Evolutionary conservation across 805 yeast genomes (phyloP), one percentile per base, ranked within the genome.

Genomic region (Crinitomyces ghanaensis): DNA sequence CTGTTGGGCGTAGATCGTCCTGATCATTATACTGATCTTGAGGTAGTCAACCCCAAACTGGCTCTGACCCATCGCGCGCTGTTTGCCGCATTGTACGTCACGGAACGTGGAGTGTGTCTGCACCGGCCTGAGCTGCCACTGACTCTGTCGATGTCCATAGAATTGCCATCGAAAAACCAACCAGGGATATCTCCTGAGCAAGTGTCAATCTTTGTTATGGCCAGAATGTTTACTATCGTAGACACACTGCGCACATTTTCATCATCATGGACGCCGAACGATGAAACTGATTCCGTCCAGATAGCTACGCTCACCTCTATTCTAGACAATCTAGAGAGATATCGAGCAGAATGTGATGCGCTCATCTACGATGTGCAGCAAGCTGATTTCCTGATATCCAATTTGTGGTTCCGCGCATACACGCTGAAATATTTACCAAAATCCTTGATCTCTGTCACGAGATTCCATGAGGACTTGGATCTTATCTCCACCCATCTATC

Each of bases 301-400:
- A 9, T 21, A 21, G 11, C 9, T 9, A 21, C 9, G 9, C 9
- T 21, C 9, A 9, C n/a, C n/a, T 21, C 24, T 21, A 9, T 9
- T 21, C 30, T 32, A 5, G 7, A 5, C 16, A 19, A 26, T 25
- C 19, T 32, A 5, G 14, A 32, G 19, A 15, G 14, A 5, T 19
- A 20, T 18, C 22, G 30, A 13, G 25, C 35, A 5, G 33, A 26
- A 9, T 15, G 17, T 8, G 25, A 13, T 16, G 24, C 24, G 30
- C 31, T 35, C 11, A 26, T 22, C 8, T 27, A 26, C 15, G 42
- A 39, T 9, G 34, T 34, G 16, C 43, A 39, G 15, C 20, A 31
- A 25, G 40, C 43, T 7, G 43, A 39, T 24, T 36, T 33, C 29
- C 18, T 36, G n/a, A 37, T 39, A 14, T 28, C 43, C 13, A 31